Evolutionary conservation across 2,329 filamentous ascomycete species (phyloP), one percentile per base, ranked within the genome.

Genomic region (Colletotrichum salicis): DNA sequence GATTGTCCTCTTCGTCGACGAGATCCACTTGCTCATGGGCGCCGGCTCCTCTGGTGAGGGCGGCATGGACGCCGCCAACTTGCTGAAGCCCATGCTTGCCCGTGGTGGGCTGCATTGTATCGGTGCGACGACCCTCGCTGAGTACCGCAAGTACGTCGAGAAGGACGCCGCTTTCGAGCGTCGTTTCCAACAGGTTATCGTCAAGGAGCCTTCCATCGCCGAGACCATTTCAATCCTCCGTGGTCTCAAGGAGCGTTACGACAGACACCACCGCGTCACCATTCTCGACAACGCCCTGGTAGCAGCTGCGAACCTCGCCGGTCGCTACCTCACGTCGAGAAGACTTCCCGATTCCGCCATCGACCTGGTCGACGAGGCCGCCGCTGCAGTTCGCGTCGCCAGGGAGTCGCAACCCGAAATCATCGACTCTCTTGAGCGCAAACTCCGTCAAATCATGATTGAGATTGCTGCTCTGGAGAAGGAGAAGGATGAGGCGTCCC

Each of bases 81-180:
- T 99, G 77, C 89, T 99, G 74, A 99, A 99, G 86, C 96, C 96
- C 70, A 98, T 98, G 96, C 90, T 99, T 76, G 96, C 96, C 72
- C 92, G 96, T 79, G 96, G 96, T 65, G 96, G 98, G 82, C 87
- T 99, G 71, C 96, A 99, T 87, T 99, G 96, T 79, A 98, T 99
- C 74, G 96, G 96, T 82, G 96, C 96, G 6, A 99, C 96, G 2
- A 99, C 96, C 1, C 89, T 99, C 70, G 91, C 91, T 73, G 96
- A 99, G 82, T 99, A 99, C 84, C 91, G 96, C 79, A 99, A 99
- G 83, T 98, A 99, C 83, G 97, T 99, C 74, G 96, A 99, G 82
- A 99, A 99, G 84, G 96, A 99, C 78, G 93, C 94, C 57, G 96
- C 96, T 58, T 99, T 99, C 80, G 96, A 99, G 84, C 94, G 96